These are phyloP conservation scores for Schrenkiella parvula DNA, from an alignment of 345 rosid genomes.

Conservation along the genomic window DNA sequence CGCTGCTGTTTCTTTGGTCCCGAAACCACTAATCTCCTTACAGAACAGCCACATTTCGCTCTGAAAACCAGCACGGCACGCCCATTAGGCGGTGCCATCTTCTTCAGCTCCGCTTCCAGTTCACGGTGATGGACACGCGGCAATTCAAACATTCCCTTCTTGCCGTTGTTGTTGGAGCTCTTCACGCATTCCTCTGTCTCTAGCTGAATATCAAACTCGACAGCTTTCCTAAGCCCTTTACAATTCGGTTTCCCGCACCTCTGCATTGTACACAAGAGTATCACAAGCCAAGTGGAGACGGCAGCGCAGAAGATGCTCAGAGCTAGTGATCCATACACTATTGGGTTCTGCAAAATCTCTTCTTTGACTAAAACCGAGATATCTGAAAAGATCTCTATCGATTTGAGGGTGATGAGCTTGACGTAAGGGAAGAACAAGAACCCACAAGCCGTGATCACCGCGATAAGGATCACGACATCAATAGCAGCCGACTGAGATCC, in stretches of 20 bases:
- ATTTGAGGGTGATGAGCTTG: conserved; percentile 37
- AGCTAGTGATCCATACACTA: conserved; percentile 70
- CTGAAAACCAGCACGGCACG: conserved; percentile 65
- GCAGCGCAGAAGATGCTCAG: conserved; percentile 59
- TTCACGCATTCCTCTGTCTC: conserved; percentile 88
- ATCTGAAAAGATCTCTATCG: conserved; percentile 37
- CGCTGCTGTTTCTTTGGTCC: conserved; percentile 66
- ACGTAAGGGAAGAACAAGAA: conserved; percentile 69
- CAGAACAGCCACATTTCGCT: conserved; percentile 72
- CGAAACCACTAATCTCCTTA: conserved; percentile 82
- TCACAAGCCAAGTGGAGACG: conserved; percentile 52
- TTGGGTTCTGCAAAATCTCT: conserved; percentile 59
- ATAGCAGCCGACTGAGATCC: conserved; percentile 70
- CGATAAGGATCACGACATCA: conserved; percentile 69
- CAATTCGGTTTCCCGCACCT: conserved; percentile 80
- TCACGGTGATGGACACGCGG: conserved; percentile 68
- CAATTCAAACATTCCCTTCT: conserved; percentile 48
- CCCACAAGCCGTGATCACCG: conserved; percentile 69
- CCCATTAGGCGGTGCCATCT: conserved; percentile 84
- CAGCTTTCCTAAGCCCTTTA: conserved; percentile 76
- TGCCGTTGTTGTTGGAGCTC: conserved; percentile 45
- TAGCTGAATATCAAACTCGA: conserved; percentile 85
- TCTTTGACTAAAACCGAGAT: conserved; percentile 45
- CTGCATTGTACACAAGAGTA: conserved; percentile 55
- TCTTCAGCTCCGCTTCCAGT: conserved; percentile 72